phyloP scores from a whole-genome alignment of 208 protist genomes.

The Acanthamoeba healyi region DNA sequence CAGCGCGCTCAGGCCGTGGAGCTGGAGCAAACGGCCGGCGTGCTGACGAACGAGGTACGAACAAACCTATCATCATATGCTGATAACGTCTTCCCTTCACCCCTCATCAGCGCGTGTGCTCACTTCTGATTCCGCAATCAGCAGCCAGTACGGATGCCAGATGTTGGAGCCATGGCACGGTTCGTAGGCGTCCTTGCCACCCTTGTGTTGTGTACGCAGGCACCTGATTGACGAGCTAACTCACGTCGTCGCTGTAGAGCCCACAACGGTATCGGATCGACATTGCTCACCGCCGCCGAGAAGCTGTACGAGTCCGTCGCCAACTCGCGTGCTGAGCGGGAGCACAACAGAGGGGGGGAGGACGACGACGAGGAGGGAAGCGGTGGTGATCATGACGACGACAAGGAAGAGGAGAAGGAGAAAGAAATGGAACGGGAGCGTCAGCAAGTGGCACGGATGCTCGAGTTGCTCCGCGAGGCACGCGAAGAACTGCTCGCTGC shows the following conservation, averaged over 20 bases:
- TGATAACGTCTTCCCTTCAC: neutral
- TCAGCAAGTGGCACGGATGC: neutral
- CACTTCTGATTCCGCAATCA: neutral
- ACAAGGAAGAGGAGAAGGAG: neutral
- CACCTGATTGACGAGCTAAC: too few species aligned
- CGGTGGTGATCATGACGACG: neutral
- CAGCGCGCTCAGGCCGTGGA: neutral
- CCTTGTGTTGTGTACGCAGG: neutral
- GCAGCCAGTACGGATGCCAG: neutral
- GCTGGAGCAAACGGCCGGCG: neutral
- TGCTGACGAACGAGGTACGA: neutral
- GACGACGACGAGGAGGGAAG: neutral
- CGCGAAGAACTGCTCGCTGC: neutral
- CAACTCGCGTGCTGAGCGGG: neutral
- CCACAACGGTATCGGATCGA: neutral
- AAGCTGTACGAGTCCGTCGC: neutral
- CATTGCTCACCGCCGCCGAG: neutral
- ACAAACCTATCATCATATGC: neutral
- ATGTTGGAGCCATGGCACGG: too few species aligned
- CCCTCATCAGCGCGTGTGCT: neutral
- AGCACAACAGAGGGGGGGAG: neutral
- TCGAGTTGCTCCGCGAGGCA: neutral
- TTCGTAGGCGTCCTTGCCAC: neutral
- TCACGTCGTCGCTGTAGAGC: neutral
- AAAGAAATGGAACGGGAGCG: neutral